Conservation (phyloP, 352 stramenopile species). For the Phytophthora boehmeriae region DNA sequence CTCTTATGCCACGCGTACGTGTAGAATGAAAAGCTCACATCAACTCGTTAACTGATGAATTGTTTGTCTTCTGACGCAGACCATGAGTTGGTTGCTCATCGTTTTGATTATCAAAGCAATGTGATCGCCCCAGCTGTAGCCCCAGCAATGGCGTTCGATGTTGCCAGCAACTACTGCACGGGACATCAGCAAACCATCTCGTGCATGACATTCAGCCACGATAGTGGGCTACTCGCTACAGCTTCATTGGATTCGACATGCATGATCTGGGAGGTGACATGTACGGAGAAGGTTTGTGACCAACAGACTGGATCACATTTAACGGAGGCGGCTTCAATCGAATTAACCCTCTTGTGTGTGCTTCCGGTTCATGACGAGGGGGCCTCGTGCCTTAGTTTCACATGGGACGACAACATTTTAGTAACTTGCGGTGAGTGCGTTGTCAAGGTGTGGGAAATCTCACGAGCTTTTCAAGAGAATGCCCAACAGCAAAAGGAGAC, state of each 20-base stretch:
- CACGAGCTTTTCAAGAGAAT: not conserved
- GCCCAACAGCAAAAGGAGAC: not conserved
- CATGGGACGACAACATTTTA: constrained; percentile 42
- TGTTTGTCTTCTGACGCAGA: constrained; percentile 13
- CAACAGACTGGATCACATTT: not conserved
- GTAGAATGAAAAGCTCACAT: not conserved
- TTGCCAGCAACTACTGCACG: constrained; percentile 23
- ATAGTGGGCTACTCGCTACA: constrained; percentile 43
- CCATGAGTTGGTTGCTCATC: constrained; percentile 22
- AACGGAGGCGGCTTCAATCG: not conserved
- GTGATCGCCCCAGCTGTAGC: not conserved
- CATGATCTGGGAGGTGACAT: constrained; percentile 50
- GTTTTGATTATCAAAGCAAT: constrained; percentile 7
- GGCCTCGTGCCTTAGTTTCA: constrained; percentile 37
- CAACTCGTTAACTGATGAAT: too few relatives aligned
- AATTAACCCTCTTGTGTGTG: constrained; percentile 38
- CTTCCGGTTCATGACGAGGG: constrained; percentile 52
- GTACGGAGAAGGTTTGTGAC: not conserved
- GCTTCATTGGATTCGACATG: constrained; percentile 68
- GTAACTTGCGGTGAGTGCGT: constrained; percentile 46
- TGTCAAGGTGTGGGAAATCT: constrained; percentile 58
- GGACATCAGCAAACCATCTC: constrained; percentile 63
- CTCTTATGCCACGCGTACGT: constrained; percentile 51
- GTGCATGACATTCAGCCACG: constrained; percentile 49
- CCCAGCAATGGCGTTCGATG: constrained; percentile 5